Conservation (phyloP, 306 rosid species). For the Inga oerstediana region DNA sequence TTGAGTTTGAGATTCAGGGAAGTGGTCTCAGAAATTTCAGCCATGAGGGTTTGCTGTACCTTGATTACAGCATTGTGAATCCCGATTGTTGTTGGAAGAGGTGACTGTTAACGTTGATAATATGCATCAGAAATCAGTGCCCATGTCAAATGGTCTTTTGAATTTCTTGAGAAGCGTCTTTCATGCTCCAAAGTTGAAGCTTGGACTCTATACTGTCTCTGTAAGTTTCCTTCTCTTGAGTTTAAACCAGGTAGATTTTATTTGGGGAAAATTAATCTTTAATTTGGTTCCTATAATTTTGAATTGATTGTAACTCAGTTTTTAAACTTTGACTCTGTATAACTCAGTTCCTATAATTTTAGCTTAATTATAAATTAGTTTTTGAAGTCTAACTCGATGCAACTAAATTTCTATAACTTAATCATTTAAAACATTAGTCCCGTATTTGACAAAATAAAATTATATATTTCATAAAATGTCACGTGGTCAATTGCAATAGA, state of each 20-base stretch:
- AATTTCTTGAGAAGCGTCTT: background rate
- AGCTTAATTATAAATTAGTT: rapidly evolving
- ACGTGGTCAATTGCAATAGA: too few species aligned
- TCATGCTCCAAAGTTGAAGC: background rate
- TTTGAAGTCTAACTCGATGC: too few species aligned
- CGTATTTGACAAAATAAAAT: too few species aligned
- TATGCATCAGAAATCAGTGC: background rate
- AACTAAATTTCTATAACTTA: too few species aligned
- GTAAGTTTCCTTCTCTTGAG: background rate
- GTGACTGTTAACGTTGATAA: background rate
- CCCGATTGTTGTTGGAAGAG: background rate
- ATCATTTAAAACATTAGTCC: too few species aligned
- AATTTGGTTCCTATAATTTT: too few species aligned
- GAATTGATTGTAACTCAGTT: too few species aligned
- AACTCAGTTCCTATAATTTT: too few species aligned
- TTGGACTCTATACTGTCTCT: background rate
- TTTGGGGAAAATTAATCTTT: too few species aligned
- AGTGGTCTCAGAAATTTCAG: background rate
- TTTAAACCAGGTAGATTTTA: background rate
- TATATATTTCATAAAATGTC: too few species aligned
- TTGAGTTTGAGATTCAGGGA: background rate
- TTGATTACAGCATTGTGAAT: background rate
- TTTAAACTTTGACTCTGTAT: too few species aligned
- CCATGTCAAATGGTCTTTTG: background rate
- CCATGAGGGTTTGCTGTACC: background rate